phyloP scores from a whole-genome alignment of 1,139 yeast genomes.

The Diutina sp. region DNA sequence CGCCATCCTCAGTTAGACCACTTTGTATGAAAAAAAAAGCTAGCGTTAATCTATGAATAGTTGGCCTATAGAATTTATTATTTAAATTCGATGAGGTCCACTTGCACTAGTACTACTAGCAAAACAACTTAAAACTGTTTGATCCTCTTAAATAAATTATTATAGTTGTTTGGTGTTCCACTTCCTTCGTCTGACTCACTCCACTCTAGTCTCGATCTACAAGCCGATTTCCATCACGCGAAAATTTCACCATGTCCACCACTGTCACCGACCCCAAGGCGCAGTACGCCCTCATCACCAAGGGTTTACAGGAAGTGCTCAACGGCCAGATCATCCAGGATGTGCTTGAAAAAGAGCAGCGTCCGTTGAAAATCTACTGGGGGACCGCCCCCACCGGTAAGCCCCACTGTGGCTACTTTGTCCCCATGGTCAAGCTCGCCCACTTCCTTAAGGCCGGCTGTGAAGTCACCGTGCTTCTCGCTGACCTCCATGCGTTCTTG shows the following conservation, averaged over 20 bases:
- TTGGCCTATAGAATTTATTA: too few relatives aligned
- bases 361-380: slow-evolving; percentile 88
- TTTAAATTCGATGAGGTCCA: too few relatives aligned
- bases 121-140: too few relatives aligned
- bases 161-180: not conserved
- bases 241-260: not conserved
- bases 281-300: slow-evolving; percentile 68
- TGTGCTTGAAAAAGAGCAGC: slow-evolving; percentile 65
- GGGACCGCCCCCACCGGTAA: slow-evolving; percentile 87
- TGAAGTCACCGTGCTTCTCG: slow-evolving; percentile 82
- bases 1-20: too few relatives aligned
- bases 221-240: not conserved
- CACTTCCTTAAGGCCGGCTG: slow-evolving; percentile 94
- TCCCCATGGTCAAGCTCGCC: slow-evolving; percentile 93
- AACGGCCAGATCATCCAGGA: slow-evolving; percentile 82
- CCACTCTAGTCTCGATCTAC: not conserved
- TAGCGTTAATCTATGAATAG: too few relatives aligned
- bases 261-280: slow-evolving; percentile 16
- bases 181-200: not conserved
- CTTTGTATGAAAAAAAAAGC: too few relatives aligned
- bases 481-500: slow-evolving; percentile 94
- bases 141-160: too few relatives aligned
- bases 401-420: slow-evolving; percentile 98
- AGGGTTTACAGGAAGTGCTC: slow-evolving; percentile 82
- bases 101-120: too few relatives aligned